Conservation (phyloP, 1,284 basidiomycete species). For the Boletellus deceptivus region DNA sequence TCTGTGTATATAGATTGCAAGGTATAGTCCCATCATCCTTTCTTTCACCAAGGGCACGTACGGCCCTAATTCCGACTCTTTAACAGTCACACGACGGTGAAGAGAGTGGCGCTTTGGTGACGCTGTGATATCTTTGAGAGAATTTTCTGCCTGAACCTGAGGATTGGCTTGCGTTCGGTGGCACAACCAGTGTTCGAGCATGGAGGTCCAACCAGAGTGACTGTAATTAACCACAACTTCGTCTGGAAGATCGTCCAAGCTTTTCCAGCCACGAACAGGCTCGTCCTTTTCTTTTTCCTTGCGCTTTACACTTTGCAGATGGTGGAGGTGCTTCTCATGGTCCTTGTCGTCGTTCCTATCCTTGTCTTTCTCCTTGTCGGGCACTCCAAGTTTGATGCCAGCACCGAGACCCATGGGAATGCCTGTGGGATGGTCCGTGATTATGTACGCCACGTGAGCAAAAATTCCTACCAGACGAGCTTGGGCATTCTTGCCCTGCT, state of each 20-base stretch:
- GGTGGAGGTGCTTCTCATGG: constrained; percentile 31
- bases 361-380: constrained; percentile 51
- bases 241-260: constrained; percentile 35
- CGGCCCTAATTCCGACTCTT: constrained; percentile 55
- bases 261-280: constrained; percentile 33
- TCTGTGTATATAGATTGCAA: constrained; percentile 69
- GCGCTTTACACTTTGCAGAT: constrained; percentile 28
- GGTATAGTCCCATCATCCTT: constrained; percentile 85
- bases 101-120: constrained; percentile 29
- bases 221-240: constrained; percentile 33
- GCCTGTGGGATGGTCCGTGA: constrained; percentile 38
- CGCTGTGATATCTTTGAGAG: constrained; percentile 17
- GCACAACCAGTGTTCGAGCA: constrained; percentile 71
- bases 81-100: constrained; percentile 37
- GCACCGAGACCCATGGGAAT: constrained; percentile 76
- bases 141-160: constrained; percentile 16
- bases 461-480: constrained; percentile 50
- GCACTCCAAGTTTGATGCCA: constrained; percentile 58
- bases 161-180: constrained; percentile 40
- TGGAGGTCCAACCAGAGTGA: constrained; percentile 64
- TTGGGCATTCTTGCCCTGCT: constrained; percentile 83
- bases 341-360: constrained; percentile 39
- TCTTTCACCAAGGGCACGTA: constrained; percentile 83
- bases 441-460: neutral
- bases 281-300: constrained; percentile 41